Evolutionary conservation across 1,284 basidiomycete species (phyloP), one percentile per base, ranked within the genome.

Genomic region (Filobasidium uniguttulatum): DNA sequence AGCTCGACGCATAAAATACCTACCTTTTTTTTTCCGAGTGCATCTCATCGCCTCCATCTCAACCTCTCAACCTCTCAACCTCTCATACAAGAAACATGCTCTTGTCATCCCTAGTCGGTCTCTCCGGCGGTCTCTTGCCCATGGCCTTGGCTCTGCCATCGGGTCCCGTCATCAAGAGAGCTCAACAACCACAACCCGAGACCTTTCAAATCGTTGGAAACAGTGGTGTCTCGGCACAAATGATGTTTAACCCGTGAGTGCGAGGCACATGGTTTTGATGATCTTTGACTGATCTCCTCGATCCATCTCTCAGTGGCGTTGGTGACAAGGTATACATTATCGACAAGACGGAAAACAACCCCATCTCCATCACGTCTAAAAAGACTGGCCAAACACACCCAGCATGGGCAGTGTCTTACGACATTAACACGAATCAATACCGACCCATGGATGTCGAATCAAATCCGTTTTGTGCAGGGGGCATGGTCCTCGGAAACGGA

Each of bases 391-490:
- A 56, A 3, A 60, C 56, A 22, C 65, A 68, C 58, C 69, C 58
- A 54, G 72, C 59, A 55, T 73, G 71, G 71, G 71, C 56, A 48
- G 65, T 61, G 36, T 72, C 73, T 60, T 75, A 74, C 52, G 71
- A 74, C 55, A 60, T 69, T 53, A 59, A 63, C 30, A 68, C 69
- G 19, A 71, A 75, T 55, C 57, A 55, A 25, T 68, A 62, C 55
- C 68, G 72, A 33, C 59, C 72, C 3, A 74, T 91, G 83, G 81
- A 84, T 52, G 76, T 93, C 44, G 64, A 69, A 53, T 85, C 83
- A 30, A 91, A 93, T 67, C 76, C 79, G 5, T 93, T 94, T 71
- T 90, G 71, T 55, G 71, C 71, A 5, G 72, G 72, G 44, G 73
- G 74, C 15, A 66, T 63, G 47, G 64, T 70, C 1, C 60, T 75